Evolutionary conservation across 306 rosid species (phyloP), one percentile per base, ranked within the genome.

Genomic region (Sesbania bispinosa): DNA sequence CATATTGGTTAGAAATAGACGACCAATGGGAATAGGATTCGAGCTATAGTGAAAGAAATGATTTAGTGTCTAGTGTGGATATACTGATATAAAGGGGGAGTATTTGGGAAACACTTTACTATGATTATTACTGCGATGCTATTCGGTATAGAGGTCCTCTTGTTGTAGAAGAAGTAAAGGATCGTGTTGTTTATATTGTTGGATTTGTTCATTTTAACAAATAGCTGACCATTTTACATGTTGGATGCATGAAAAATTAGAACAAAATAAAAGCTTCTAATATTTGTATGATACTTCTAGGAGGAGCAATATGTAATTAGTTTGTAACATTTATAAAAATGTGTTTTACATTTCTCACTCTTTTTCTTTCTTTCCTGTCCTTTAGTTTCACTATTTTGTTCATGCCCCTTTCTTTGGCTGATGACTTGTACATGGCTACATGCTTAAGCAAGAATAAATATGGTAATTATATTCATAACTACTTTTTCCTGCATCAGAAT

Each of bases 401-500:
- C 19, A 4, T 15, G 33, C 50, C 39, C 6, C 50, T 4, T 55
- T 57, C 39, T 52, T 36, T 50, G 66, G 14, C 18, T 16, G 27
- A 42, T 26, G 27, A 38, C 41, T 23, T 48, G 0, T 57, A 4
- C 62, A 57, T 64, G 20, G 63, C 73, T 4, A 6, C 62, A 57
- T 64, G 20, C 68, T 76, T 4, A 6, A 65, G 50, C 32, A 27
- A 67, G 60, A 48, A n/a, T 14, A 18, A 26, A 21, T 41, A 42
- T 42, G 60, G 35, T 61, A 70, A 43, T 77, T 19, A 75, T 47
- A 50, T 69, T 42, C 62, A 30, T 55, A 8, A 10, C 60, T 62
- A 50, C 7, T 52, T 62, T 85, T 76, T 46, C 20, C 20, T 61
- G 36, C 73, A 10, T 66, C 82, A 94, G 99, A 84, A 91, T 84